These are phyloP conservation scores for Colletotrichum paranaense DNA, from an alignment of 2,329 filamentous ascomycete species.

Conservation along the genomic window DNA sequence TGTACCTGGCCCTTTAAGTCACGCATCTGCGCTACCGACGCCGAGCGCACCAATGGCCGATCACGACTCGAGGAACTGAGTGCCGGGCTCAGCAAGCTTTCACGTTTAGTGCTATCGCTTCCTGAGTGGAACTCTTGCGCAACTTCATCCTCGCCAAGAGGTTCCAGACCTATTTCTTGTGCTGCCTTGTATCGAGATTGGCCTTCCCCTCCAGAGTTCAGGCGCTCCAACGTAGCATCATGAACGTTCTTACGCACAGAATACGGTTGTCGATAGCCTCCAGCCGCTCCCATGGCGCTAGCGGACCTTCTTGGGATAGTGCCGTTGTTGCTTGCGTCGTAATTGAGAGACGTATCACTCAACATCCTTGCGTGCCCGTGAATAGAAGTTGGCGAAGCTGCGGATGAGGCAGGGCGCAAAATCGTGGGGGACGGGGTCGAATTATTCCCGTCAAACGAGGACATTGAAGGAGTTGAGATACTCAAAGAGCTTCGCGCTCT, in stretches of 20 bases:
- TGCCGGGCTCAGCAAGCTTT: slow-evolving; percentile 57
- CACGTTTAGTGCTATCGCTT: slow-evolving; percentile 47
- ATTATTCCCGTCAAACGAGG: slow-evolving; percentile 55
- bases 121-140: slow-evolving; percentile 43
- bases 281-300: slow-evolving; percentile 71
- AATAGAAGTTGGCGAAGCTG: slow-evolving; percentile 40
- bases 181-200: slow-evolving; percentile 50
- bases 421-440: slow-evolving; percentile 66
- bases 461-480: slow-evolving; percentile 49
- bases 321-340: slow-evolving; percentile 28
- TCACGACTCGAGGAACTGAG: slow-evolving; percentile 53
- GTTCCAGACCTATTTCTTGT: slow-evolving; percentile 60
- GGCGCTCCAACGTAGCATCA: slow-evolving; percentile 51
- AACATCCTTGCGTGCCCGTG: slow-evolving; percentile 69
- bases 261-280: slow-evolving; percentile 65
- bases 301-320: slow-evolving; percentile 66
- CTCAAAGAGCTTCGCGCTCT: slow-evolving; percentile 79
- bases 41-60: slow-evolving; percentile 69
- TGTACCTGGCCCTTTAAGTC: slow-evolving; percentile 86
- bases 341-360: slow-evolving; percentile 62
- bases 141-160: slow-evolving; percentile 65
- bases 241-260: slow-evolving; percentile 57
- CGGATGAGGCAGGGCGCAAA: slow-evolving; percentile 46
- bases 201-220: slow-evolving; percentile 50
- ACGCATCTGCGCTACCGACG: slow-evolving; percentile 79